Conservation (phyloP, 169 alveolate genomes). For the Plasmodium inui region DNA sequence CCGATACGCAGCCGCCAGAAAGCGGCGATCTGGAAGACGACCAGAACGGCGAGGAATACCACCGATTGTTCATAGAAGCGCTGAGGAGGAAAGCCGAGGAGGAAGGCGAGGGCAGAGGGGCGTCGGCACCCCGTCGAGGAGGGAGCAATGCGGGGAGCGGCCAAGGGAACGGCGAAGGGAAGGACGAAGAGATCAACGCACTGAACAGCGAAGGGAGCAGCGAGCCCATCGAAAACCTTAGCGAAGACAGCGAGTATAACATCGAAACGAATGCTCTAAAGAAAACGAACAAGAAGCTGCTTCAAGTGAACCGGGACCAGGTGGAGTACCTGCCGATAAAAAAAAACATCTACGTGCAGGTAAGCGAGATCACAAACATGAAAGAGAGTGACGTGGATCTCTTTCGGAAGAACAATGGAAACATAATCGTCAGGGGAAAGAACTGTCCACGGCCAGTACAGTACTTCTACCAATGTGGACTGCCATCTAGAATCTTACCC, state of each 20-base stretch:
- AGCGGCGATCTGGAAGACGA: neutral
- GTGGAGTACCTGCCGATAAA: slow-evolving; percentile 88
- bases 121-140: neutral
- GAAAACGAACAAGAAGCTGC: slow-evolving; percentile 85
- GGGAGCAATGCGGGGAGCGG: no score
- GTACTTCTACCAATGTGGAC: slow-evolving; percentile 98
- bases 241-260: slow-evolving; percentile 77
- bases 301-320: slow-evolving; percentile 89
- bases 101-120: slow-evolving; percentile 7
- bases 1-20: neutral
- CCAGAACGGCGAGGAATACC: neutral
- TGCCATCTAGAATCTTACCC: slow-evolving; percentile 92
- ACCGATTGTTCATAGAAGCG: neutral
- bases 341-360: slow-evolving; percentile 91
- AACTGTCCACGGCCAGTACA: slow-evolving; percentile 95
- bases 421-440: slow-evolving; percentile 94
- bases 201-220: slow-evolving; percentile 74
- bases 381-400: slow-evolving; percentile 92
- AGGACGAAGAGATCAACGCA: slow-evolving; percentile 21
- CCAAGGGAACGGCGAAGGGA: no score
- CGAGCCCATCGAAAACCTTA: slow-evolving; percentile 20
- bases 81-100: slow-evolving; percentile 41
- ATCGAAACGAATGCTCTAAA: slow-evolving; percentile 45
- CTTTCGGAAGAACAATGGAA: slow-evolving; percentile 90
- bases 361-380: slow-evolving; percentile 88